These are phyloP conservation scores for Sphagnum contortum DNA, from an alignment of 225 moss, liverwort and hornwort species.

Conservation along the genomic window DNA sequence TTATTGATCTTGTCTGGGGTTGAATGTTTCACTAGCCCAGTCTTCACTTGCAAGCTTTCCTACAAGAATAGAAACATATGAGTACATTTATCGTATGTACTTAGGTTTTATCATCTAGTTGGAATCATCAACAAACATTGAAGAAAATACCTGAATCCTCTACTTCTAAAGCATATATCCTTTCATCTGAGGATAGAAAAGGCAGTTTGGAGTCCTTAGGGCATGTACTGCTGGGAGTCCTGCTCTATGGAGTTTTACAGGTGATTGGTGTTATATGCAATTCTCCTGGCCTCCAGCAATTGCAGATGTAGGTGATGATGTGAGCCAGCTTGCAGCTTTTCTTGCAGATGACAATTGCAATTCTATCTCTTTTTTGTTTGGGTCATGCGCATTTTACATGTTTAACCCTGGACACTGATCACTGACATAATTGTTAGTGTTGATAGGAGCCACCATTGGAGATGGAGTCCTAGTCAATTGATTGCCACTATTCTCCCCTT, in stretches of 20 bases:
- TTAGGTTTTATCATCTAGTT: not conserved
- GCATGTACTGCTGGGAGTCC: slow-evolving; percentile 14
- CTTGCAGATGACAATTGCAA: slow-evolving; percentile 47
- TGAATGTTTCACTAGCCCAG: too few species aligned
- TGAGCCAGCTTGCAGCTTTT: slow-evolving; percentile 46
- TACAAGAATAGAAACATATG: too few species aligned
- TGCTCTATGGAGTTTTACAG: slow-evolving; percentile 30
- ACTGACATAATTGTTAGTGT: slow-evolving; percentile 5
- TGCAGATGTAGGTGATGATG: slow-evolving; percentile 24
- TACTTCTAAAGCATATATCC: slow-evolving; percentile 59
- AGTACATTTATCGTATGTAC: not conserved
- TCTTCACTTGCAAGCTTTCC: too few species aligned
- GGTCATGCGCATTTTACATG: slow-evolving; percentile 10
- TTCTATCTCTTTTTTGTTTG: slow-evolving; percentile 39
- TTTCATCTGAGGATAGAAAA: slow-evolving; percentile 62
- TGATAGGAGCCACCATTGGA: slow-evolving; percentile 6
- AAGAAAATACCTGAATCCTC: slow-evolving; percentile 41
- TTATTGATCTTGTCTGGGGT: too few species aligned
- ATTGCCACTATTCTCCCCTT: not conserved
- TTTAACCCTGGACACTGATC: slow-evolving; percentile 20
- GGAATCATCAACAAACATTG: not conserved
- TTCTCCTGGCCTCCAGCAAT: slow-evolving; percentile 31
- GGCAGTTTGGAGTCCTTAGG: slow-evolving; percentile 20
- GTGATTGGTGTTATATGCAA: slow-evolving; percentile 15
- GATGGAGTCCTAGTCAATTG: slow-evolving; percentile 3